These are phyloP conservation scores for Teratosphaeria pseudoeucalypti DNA, from an alignment of 2,329 filamentous ascomycete genomes.

Conservation along the genomic window DNA sequence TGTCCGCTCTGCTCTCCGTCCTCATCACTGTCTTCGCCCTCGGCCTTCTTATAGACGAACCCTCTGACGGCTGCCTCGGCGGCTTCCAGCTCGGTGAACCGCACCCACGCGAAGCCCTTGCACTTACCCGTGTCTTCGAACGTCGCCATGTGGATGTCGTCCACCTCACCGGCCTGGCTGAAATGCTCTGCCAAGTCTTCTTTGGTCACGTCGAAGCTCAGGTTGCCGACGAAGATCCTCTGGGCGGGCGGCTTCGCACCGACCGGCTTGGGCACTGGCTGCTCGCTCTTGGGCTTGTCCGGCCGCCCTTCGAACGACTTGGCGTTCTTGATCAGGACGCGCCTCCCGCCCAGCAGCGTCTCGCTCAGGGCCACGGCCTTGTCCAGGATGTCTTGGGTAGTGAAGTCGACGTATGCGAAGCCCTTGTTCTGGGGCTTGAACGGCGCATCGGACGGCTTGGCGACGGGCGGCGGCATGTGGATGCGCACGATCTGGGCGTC, in stretches of 20 bases:
- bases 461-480: slow-evolving; percentile 56
- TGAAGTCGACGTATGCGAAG: slow-evolving; percentile 93
- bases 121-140: slow-evolving; percentile 97
- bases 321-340: slow-evolving; percentile 85
- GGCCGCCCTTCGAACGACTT: slow-evolving; percentile 87
- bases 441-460: slow-evolving; percentile 24
- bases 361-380: slow-evolving; percentile 83
- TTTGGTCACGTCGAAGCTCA: slow-evolving; percentile 48
- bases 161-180: slow-evolving; percentile 70
- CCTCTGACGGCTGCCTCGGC: slow-evolving; percentile 71
- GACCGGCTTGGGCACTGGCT: slow-evolving; percentile 42
- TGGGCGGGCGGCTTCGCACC: slow-evolving; percentile 48
- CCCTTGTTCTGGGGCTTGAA: slow-evolving; percentile 66
- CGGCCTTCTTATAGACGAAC: slow-evolving; percentile 58
- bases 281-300: slow-evolving; percentile 32
- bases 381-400: slow-evolving; percentile 54
- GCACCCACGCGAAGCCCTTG: slow-evolving; percentile 94
- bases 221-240: slow-evolving; percentile 66
- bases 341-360: slow-evolving; percentile 62
- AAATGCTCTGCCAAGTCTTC: slow-evolving; percentile 76
- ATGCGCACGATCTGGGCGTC: slow-evolving; percentile 70
- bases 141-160: slow-evolving; percentile 78
- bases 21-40: slow-evolving; percentile 37
- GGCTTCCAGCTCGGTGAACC: slow-evolving; percentile 68
- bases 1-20: slow-evolving; percentile 30